Conservation (phyloP, 2,329 filamentous ascomycete species). For the Aspergillus japonicus region DNA sequence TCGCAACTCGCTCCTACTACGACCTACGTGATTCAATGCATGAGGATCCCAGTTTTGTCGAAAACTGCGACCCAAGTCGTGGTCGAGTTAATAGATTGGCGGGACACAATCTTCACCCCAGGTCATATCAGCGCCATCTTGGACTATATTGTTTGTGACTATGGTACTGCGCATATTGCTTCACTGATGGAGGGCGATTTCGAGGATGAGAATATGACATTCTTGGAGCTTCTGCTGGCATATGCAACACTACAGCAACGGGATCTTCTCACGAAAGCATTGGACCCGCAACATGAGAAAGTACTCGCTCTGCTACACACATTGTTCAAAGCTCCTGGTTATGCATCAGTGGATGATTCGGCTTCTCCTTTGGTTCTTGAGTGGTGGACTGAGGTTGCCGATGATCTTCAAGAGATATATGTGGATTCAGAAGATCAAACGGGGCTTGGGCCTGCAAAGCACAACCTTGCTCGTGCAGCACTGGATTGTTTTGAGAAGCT, state of each 20-base stretch:
- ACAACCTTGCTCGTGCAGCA: conserved; percentile 41
- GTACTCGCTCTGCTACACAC: conserved; percentile 39
- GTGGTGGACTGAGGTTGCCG: conserved; percentile 44
- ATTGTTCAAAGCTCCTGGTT: conserved; percentile 41
- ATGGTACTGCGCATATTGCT: conserved; percentile 33
- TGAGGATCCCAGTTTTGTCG: conserved; percentile 29
- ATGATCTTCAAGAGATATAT: conserved; percentile 36
- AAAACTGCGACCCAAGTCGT: conserved; percentile 35
- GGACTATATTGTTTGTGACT: conserved; percentile 35
- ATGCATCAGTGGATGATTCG: conserved; percentile 41
- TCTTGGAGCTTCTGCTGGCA: conserved; percentile 41
- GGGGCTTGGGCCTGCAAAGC: conserved; percentile 33
- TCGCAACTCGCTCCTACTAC: conserved; percentile 23
- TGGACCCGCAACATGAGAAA: conserved; percentile 33
- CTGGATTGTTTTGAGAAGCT: conserved; percentile 45
- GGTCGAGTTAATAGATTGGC: conserved; percentile 33
- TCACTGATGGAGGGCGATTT: conserved; percentile 37
- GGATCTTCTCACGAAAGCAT: conserved; percentile 31
- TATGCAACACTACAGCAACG: conserved; percentile 34
- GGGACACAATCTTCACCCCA: conserved; percentile 26
- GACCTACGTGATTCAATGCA: conserved; percentile 25
- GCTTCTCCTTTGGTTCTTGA: conserved; percentile 40
- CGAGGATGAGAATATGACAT: conserved; percentile 39
- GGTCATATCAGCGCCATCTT: conserved; percentile 30
- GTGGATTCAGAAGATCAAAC: conserved; percentile 28